phyloP scores from a whole-genome alignment of 805 yeast species.

The Ogataea pilisensis region DNA sequence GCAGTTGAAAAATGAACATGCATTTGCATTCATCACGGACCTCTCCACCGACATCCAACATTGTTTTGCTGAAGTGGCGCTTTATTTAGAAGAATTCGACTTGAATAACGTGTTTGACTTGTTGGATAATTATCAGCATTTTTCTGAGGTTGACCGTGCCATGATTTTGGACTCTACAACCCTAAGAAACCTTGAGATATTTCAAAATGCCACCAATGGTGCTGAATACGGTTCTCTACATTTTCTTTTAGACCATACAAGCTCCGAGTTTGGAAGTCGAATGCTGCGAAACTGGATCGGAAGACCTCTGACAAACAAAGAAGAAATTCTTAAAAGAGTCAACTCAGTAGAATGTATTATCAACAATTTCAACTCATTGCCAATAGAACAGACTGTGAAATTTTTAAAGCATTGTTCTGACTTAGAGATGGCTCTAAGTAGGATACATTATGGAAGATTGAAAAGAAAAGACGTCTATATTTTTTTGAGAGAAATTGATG shows the following conservation, averaged over 20 bases:
- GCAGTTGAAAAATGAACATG: constrained; percentile 5
- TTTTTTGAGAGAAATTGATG: constrained; percentile 44
- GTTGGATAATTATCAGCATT: constrained; percentile 46
- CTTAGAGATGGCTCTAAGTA: constrained; percentile 51
- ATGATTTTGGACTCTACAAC: constrained; percentile 62
- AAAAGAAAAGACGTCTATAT: constrained; percentile 56
- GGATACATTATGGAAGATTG: constrained; percentile 56
- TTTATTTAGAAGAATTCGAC: constrained; percentile 59
- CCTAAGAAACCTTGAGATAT: constrained; percentile 69
- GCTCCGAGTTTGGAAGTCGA: constrained; percentile 72
- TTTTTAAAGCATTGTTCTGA: constrained; percentile 41
- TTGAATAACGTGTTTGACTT: constrained; percentile 54
- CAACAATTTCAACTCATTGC: constrained; percentile 34
- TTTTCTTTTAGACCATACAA: constrained; percentile 79
- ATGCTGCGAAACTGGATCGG: constrained; percentile 68
- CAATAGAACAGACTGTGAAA: constrained; percentile 27
- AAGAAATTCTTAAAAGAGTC: constrained; percentile 54
- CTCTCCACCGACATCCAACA: constrained; percentile 11
- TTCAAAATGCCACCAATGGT: constrained; percentile 56
- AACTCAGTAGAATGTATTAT: constrained; percentile 54
- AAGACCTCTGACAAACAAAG: constrained; percentile 58
- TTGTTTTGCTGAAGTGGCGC: constrained; percentile 42
- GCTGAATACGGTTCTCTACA: constrained; percentile 63
- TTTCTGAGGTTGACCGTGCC: constrained; percentile 45
- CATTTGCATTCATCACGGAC: constrained; percentile 15